Conservation (phyloP, 129 eudicot species). For the Lactuca saligna region DNA sequence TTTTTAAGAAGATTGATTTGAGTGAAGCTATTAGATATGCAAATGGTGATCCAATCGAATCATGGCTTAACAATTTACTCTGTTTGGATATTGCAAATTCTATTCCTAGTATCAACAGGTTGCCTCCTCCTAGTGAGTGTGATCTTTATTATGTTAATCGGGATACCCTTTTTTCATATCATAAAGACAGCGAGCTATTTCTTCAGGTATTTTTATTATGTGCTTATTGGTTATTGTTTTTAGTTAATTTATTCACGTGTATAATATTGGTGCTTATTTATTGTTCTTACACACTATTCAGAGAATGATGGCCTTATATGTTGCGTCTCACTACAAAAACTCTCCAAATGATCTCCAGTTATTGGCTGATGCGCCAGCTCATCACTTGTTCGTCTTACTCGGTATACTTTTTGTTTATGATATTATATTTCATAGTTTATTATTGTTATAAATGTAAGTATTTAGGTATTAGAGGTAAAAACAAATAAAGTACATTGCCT, state of each 20-base stretch:
- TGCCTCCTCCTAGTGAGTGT: constrained; percentile 85
- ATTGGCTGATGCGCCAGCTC: constrained; percentile 98
- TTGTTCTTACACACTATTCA: constrained; percentile 37
- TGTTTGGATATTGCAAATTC: constrained; percentile 83
- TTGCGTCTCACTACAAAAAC: constrained; percentile 97
- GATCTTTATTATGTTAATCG: constrained; percentile 96
- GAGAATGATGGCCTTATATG: constrained; percentile 98
- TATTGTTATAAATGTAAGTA: no score
- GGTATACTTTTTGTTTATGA: constrained; percentile 40
- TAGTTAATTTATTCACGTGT: background rate
- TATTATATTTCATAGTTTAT: background rate
- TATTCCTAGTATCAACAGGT: constrained; percentile 80
- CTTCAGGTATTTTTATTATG: constrained; percentile 63
- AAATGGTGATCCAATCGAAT: constrained; percentile 88
- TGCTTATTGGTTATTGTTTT: background rate
- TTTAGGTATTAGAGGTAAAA: no score
- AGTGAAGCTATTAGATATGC: constrained; percentile 95
- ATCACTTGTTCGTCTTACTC: constrained; percentile 90
- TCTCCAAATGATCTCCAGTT: constrained; percentile 95
- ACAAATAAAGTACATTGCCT: background rate
- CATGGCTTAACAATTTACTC: constrained; percentile 86
- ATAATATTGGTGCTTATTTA: constrained; percentile 10
- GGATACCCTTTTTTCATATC: constrained; percentile 95
- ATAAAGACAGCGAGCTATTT: constrained; percentile 88
- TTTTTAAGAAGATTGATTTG: constrained; percentile 82